Evolutionary conservation across 768 basidiomycete species (phyloP).

Genomic region (Dentipellis fragilis): DNA sequence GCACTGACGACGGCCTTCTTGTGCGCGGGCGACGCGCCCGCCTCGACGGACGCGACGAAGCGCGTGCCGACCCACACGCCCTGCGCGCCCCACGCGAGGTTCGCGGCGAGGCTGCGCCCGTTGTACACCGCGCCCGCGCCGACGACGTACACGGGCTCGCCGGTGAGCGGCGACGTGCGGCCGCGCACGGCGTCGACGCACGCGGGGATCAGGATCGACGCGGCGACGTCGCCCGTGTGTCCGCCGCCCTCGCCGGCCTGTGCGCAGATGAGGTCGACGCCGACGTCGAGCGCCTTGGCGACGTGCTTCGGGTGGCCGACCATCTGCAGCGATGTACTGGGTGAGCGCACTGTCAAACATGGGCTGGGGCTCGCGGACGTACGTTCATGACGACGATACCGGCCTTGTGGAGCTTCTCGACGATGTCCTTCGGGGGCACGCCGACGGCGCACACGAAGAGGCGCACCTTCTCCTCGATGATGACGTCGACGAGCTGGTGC

Average conservation of each 20-base stretch:
- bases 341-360: too few species aligned
- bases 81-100: constrained; percentile 74
- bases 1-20: constrained; percentile 67
- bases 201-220: constrained; percentile 82
- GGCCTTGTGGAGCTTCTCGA: constrained; percentile 75
- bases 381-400: constrained; percentile 86
- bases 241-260: constrained; percentile 78
- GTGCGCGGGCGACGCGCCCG: constrained; percentile 74
- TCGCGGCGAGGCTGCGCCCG: constrained; percentile 79
- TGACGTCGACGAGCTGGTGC: constrained; percentile 75
- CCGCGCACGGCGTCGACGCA: constrained; percentile 80
- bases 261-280: constrained; percentile 89
- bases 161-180: constrained; percentile 68
- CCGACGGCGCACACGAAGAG: constrained; percentile 92
- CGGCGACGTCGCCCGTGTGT: constrained; percentile 75
- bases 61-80: constrained; percentile 28
- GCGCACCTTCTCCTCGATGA: constrained; percentile 81
- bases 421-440: constrained; percentile 71
- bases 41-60: constrained; percentile 77
- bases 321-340: constrained; percentile 35
- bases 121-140: constrained; percentile 60
- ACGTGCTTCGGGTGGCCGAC: constrained; percentile 94
- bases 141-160: constrained; percentile 54
- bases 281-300: constrained; percentile 66
- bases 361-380: too few species aligned